phyloP scores from a whole-genome alignment of 2,329 filamentous ascomycete species.

The Metarhizium robertsii region DNA sequence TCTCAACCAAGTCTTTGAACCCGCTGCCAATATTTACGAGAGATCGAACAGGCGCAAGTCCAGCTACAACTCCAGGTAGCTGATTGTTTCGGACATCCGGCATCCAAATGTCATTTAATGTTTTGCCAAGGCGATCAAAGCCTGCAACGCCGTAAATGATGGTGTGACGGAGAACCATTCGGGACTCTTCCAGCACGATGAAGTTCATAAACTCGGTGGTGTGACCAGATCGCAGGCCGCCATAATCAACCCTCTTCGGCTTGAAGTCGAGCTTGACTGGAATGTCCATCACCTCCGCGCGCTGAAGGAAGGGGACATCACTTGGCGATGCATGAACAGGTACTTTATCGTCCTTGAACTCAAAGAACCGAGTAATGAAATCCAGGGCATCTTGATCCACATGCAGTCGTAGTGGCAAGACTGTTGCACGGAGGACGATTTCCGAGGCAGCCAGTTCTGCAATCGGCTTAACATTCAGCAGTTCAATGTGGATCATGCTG shows the following conservation, averaged over 20 bases:
- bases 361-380: conserved; percentile 95
- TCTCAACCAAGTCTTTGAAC: conserved; percentile 74
- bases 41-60: conserved; percentile 80
- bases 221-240: conserved; percentile 79
- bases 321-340: conserved; percentile 48
- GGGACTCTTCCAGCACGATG: conserved; percentile 78
- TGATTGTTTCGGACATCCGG: conserved; percentile 86
- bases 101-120: conserved; percentile 93
- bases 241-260: conserved; percentile 95
- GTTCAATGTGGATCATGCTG: conserved; percentile 82
- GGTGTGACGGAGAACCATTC: conserved; percentile 76
- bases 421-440: conserved; percentile 67
- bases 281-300: conserved; percentile 77
- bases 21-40: conserved; percentile 87
- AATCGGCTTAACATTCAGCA: conserved; percentile 81
- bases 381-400: conserved; percentile 97
- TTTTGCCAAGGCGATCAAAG: conserved; percentile 82
- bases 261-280: conserved; percentile 89
- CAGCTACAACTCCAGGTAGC: conserved; percentile 78
- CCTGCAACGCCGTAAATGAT: conserved; percentile 90
- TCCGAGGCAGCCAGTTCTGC: conserved; percentile 80
- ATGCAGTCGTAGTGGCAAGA: conserved; percentile 82
- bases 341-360: conserved; percentile 76
- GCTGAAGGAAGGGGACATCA: conserved; percentile 79
- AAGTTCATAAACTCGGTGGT: conserved; percentile 99